Evolutionary conservation across 2,329 filamentous ascomycete species (phyloP), one percentile per base, ranked within the genome.

Genomic region (Clonostachys sp.): DNA sequence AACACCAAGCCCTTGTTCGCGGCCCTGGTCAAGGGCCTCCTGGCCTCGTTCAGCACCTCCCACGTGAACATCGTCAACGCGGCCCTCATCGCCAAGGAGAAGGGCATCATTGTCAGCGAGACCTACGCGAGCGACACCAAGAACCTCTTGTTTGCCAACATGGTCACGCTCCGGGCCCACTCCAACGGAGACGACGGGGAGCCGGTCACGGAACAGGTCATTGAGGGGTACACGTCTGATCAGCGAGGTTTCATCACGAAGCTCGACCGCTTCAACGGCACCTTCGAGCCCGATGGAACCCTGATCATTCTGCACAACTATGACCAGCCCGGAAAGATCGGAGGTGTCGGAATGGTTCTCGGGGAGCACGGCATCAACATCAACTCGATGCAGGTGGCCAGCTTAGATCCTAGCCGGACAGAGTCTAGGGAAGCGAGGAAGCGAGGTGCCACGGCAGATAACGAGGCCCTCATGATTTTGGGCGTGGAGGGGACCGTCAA

Each of bases 51-150:
- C 54, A 86, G 80, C 48, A 81, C 83, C 48, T 72, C 76, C 0
- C 83, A 85, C 36, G 84, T 91, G 56, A 92, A 91, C 67, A 90
- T 94, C 50, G 88, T 94, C 55, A 92, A 94, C 58, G 88, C 88
- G 1, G 77, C 82, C 41, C 72, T 91, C 24, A 79, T 91, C 13
- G 87, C 88, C 17, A 84, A 82, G 53, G 86, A 91, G 56, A 87
- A 87, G 55, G 88, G 87, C 3, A 86, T 94, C 51, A 76, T 85
- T 41, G 83, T 94, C 59, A 88, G 84, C 59, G 89, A 92, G 67
- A 82, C 82, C 36, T 83, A 84, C 51, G 79, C 77, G 4, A 45
- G 43, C 8, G 81, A 86, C 17, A 70, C 74, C 1, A 75, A 79
- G n/a, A 74, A 81, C 18, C 71, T 78, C 41, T 80, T 81, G 0